Conservation (phyloP, 495 filamentous ascomycete genomes). For the Neurospora sp. region DNA sequence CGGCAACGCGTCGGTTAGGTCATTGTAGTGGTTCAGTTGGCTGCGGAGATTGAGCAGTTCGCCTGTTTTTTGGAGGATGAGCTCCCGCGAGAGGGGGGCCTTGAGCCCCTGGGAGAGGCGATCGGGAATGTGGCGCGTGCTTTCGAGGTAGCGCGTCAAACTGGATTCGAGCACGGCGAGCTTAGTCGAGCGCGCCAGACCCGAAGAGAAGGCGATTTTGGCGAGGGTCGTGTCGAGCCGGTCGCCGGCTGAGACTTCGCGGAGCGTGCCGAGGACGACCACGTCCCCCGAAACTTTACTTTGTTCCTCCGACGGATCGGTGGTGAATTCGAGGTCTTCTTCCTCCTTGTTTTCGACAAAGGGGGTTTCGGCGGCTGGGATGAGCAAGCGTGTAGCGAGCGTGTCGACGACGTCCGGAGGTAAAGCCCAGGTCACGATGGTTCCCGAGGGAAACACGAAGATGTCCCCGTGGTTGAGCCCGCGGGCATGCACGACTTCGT, state of each 20-base stretch:
- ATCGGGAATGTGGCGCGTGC: slow-evolving; percentile 68
- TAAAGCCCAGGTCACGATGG: slow-evolving; percentile 85
- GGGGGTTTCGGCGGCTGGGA: slow-evolving; percentile 65
- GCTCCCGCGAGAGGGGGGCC: slow-evolving; percentile 15
- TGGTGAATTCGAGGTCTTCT: slow-evolving; percentile 81
- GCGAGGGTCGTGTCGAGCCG: slow-evolving; percentile 68
- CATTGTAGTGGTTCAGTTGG: slow-evolving; percentile 92
- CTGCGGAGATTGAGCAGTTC: slow-evolving; percentile 84
- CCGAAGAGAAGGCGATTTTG: slow-evolving; percentile 94
- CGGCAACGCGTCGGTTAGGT: slow-evolving; percentile 88
- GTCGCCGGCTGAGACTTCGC: slow-evolving; percentile 32
- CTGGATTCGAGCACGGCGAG: slow-evolving; percentile 83
- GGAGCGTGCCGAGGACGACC: slow-evolving; percentile 69
- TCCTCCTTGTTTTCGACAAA: slow-evolving; percentile 58
- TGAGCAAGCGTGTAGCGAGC: slow-evolving; percentile 61
- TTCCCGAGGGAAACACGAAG: slow-evolving; percentile 95
- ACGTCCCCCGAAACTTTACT: slow-evolving; percentile 81
- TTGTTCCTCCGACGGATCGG: slow-evolving; percentile 63
- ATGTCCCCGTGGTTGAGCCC: slow-evolving; percentile 62
- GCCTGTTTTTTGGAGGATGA: slow-evolving; percentile 83
- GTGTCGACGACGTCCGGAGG: slow-evolving; percentile 58
- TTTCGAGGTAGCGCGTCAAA: slow-evolving; percentile 74
- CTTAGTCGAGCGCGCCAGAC: slow-evolving; percentile 91
- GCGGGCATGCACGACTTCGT: slow-evolving; percentile 49
- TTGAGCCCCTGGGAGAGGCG: slow-evolving; percentile 43